These are phyloP conservation scores for Penicillium coffeae DNA, from an alignment of 495 filamentous ascomycete species.

Conservation along the genomic window DNA sequence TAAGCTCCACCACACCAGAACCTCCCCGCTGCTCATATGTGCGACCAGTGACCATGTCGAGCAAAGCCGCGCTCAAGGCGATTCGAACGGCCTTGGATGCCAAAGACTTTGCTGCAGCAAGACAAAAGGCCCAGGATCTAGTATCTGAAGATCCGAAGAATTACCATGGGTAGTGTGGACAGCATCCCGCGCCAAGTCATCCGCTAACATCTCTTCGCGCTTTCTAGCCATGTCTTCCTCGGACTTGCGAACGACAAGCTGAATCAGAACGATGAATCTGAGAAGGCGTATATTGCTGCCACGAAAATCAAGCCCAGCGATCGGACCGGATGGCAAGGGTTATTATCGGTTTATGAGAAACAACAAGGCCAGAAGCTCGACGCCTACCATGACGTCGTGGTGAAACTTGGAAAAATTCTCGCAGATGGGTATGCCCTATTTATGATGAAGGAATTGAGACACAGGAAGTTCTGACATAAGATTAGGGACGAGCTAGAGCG, in stretches of 20 bases:
- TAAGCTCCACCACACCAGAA: constrained; percentile 19
- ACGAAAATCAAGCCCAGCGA: constrained; percentile 60
- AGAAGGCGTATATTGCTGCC: constrained; percentile 70
- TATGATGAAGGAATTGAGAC: neutral
- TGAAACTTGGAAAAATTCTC: constrained; percentile 72
- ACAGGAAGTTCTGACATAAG: neutral
- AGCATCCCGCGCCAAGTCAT: too few relatives aligned
- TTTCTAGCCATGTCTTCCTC: constrained; percentile 67
- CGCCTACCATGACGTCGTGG: constrained; percentile 65
- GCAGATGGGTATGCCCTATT: constrained; percentile 52
- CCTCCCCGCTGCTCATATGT: constrained; percentile 17
- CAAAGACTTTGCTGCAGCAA: constrained; percentile 72
- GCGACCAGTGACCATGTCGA: constrained; percentile 40
- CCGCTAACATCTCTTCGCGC: constrained; percentile 11
- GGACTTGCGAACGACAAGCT: constrained; percentile 77
- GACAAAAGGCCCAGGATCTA: constrained; percentile 60
- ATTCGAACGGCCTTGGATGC: constrained; percentile 75
- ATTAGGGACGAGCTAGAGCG: constrained; percentile 58
- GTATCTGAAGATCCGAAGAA: constrained; percentile 70
- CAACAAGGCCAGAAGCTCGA: constrained; percentile 65
- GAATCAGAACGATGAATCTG: constrained; percentile 63
- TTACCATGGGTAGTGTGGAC: constrained; percentile 69
- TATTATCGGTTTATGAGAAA: constrained; percentile 80
- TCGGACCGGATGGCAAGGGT: constrained; percentile 79
- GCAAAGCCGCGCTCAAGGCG: constrained; percentile 79